Percentiles rank a stretch among this genome's conserved stretches.
Evolutionary conservation across 495 filamentous ascomycete genomes (phyloP).

Genomic region (Massariosphaeria phaeospora): DNA sequence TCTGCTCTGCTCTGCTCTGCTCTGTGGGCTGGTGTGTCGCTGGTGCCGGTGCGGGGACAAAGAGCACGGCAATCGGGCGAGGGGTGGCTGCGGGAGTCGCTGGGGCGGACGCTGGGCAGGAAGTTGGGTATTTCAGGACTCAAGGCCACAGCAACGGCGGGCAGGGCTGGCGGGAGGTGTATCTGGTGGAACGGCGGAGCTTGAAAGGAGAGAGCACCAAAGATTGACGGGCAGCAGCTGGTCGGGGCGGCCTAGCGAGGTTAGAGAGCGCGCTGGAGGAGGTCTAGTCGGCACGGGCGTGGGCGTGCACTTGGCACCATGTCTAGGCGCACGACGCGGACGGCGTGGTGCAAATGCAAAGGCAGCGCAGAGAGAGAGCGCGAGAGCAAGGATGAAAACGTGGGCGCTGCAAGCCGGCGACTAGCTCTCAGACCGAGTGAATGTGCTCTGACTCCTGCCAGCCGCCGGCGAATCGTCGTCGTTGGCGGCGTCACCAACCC

Average conservation of each 20-base stretch:
- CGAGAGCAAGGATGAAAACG: too few species aligned
- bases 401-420: too few species aligned
- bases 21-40: neutral
- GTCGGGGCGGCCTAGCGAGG: constrained; percentile 13
- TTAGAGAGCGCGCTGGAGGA: neutral
- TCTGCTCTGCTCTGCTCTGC: too few species aligned
- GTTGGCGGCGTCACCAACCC: too few species aligned
- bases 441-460: too few species aligned
- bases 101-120: neutral
- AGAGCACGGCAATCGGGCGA: constrained; percentile 1
- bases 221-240: constrained; percentile 4
- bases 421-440: too few species aligned
- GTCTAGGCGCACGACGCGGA: constrained; percentile 25
- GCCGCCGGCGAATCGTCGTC: too few species aligned
- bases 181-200: constrained; percentile 14
- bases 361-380: neutral
- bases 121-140: constrained; percentile 3
- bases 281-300: neutral
- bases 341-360: neutral
- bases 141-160: neutral
- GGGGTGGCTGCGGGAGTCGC: neutral
- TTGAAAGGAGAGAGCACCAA: constrained; percentile 21
- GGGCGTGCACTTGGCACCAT: too few species aligned
- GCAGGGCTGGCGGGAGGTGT: constrained; percentile 21
- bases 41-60: constrained; percentile 7